Evolutionary conservation across 2,329 filamentous ascomycete genomes (phyloP), one percentile per base, ranked within the genome.

Genomic region (Pseudogymnoascus sp.): DNA sequence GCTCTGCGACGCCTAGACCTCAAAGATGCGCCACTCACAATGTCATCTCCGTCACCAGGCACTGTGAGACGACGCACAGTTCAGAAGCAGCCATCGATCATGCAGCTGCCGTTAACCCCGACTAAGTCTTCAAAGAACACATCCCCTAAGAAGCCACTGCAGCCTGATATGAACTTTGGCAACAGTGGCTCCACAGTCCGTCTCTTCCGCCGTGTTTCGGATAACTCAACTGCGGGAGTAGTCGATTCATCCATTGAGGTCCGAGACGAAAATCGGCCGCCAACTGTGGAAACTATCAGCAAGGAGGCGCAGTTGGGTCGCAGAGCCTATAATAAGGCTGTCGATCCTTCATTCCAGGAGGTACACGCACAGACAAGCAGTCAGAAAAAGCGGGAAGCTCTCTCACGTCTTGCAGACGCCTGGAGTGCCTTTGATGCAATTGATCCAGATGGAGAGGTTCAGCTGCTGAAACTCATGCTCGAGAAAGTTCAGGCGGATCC

Each of bases 141-240:
- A 14, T 37, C 72, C 25, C 28, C 37, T 19, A 92, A 91, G 76
- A 88, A 90, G 68, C 93, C 93, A 0, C 81, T 97, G 1, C 92
- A 92, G 63, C 84, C 95, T 1, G 92, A 98, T 72, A 88, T 96
- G 80, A 96, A 89, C 5, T 98, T 96, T 77, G 95, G 93, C 62
- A 98, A 98, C 75, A 90, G 88, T 6, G 91, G 90, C 1, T 97
- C 93, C 0, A 96, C 93, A 14, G 91, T 96, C 69, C 88, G 93
- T 63, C 88, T 96, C 62, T 98, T 97, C 79, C 90, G 91, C 68
- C 86, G 93, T 23, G 92, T 96, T 0, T 95, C 93, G 0, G 90
- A 91, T 70, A 80, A 81, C 69, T 85, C 80, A 21, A 71, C 70
- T 4, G 61, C 67, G 13, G 68, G 69, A n/a, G 51, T 66, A 6